These are phyloP conservation scores for Micractinium sp. DNA, from an alignment of 139 green algal genomes.

Conservation along the genomic window DNA sequence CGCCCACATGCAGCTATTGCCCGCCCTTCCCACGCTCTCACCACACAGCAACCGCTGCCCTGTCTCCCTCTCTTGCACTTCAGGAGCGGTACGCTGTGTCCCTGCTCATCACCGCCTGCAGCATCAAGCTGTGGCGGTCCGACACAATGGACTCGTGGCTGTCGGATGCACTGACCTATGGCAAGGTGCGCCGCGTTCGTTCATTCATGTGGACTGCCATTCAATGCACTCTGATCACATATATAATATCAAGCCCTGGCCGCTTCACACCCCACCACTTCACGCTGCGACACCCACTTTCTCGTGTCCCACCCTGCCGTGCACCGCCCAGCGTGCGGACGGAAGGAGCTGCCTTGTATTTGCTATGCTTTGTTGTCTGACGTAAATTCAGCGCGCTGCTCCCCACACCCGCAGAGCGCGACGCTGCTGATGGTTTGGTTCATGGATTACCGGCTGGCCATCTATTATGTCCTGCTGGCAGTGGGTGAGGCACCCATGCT, in stretches of 20 bases:
- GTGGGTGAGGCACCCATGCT: neutral
- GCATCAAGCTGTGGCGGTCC: constrained; percentile 34
- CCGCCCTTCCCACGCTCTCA: too few relatives aligned
- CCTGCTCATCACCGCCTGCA: constrained; percentile 14
- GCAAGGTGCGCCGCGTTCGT: constrained; percentile 16
- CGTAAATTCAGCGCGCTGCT: neutral
- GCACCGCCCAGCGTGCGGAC: too few relatives aligned
- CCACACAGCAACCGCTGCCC: too few relatives aligned
- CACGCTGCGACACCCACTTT: neutral
- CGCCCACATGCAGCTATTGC: neutral
- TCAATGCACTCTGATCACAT: too few relatives aligned
- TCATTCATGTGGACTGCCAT: too few relatives aligned
- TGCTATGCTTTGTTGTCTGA: too few relatives aligned
- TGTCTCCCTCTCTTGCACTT: neutral
- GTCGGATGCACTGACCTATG: constrained; percentile 34
- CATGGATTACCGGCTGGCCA: constrained; percentile 42
- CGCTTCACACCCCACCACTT: neutral
- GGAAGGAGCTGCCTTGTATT: too few relatives aligned
- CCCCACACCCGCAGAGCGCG: neutral
- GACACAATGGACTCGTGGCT: constrained; percentile 40
- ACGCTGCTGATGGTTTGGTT: constrained; percentile 40
- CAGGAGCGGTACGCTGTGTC: constrained; percentile 36
- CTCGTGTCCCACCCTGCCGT: neutral
- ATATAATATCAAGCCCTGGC: neutral
- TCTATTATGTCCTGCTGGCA: constrained; percentile 30